Conservation (phyloP, 2,329 filamentous ascomycete species). For the Delphinella strobiligena region DNA sequence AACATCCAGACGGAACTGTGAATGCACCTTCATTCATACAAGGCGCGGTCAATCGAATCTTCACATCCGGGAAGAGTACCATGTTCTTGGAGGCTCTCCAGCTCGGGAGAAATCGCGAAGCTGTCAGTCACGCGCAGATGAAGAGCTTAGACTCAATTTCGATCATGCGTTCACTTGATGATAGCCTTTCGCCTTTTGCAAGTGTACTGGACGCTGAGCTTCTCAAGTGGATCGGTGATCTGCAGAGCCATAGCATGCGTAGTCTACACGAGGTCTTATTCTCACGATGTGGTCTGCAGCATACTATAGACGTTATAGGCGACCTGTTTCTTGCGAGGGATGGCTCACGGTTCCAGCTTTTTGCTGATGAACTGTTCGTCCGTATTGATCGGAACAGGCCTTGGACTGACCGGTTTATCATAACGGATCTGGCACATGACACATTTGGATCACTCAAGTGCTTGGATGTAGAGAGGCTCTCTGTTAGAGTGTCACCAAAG, state of each 20-base stretch:
- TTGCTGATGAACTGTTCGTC: conserved; percentile 61
- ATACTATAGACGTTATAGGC: conserved; percentile 54
- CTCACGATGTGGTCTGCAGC: conserved; percentile 53
- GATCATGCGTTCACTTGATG: conserved; percentile 2
- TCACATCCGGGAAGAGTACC: conserved; percentile 79
- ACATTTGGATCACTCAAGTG: conserved; percentile 45
- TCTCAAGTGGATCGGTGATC: conserved; percentile 62
- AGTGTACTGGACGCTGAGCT: conserved; percentile 64
- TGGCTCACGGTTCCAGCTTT: conserved; percentile 52
- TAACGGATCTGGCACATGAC: conserved; percentile 67
- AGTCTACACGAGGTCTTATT: conserved; percentile 57
- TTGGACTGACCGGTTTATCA: conserved; percentile 73
- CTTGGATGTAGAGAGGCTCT: conserved; percentile 51
- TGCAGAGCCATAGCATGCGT: conserved; percentile 57
- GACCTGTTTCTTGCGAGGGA: conserved; percentile 67
- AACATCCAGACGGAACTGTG: conserved; percentile 45
- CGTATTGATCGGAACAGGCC: conserved; percentile 50
- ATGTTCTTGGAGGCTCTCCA: conserved; percentile 68
- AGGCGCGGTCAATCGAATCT: conserved; percentile 57
- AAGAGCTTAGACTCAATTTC: background rate
- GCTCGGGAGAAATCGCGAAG: conserved; percentile 18
- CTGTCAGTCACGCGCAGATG: background rate
- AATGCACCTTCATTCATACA: conserved; percentile 66
- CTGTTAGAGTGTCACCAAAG: conserved; percentile 27
- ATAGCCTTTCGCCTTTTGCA: conserved; percentile 45